Conservation (phyloP, 1,284 basidiomycete genomes). For the Phlebopus sp. region DNA sequence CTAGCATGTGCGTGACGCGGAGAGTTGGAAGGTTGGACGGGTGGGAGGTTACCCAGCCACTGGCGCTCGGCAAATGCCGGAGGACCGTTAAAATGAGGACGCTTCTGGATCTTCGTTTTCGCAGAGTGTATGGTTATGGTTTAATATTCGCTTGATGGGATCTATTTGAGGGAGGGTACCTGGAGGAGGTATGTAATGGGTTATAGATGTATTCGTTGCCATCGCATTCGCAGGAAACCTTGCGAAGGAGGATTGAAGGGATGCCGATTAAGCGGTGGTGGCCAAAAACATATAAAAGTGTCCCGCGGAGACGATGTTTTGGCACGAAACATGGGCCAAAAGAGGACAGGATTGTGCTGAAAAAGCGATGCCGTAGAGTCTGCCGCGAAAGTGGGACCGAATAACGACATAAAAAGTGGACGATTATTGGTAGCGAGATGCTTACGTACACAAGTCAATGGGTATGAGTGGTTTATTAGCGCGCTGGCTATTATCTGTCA, state of each 20-base stretch:
- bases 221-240: neutral
- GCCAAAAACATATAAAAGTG: no score
- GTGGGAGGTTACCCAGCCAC: no score
- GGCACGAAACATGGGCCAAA: no score
- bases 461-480: neutral
- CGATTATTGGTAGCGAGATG: no score
- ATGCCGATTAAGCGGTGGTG: no score
- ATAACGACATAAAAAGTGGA: no score
- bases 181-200: neutral
- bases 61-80: neutral
- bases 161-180: slow-evolving; percentile 1
- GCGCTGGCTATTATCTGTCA: slow-evolving; percentile 1
- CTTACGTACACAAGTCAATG: no score
- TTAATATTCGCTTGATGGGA: slow-evolving; percentile 2
- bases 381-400: no score
- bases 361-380: neutral
- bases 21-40: no score
- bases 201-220: slow-evolving; percentile 1
- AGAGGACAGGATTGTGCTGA: no score
- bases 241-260: neutral
- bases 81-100: neutral
- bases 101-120: slow-evolving; percentile 2
- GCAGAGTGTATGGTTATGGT: neutral
- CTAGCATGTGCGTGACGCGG: no score
- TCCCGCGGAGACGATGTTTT: no score